Percentiles rank a stretch among this genome's conserved stretches.
phyloP scores from a whole-genome alignment of 2,329 filamentous ascomycete species.

The Myriosclerotinia curreyana region DNA sequence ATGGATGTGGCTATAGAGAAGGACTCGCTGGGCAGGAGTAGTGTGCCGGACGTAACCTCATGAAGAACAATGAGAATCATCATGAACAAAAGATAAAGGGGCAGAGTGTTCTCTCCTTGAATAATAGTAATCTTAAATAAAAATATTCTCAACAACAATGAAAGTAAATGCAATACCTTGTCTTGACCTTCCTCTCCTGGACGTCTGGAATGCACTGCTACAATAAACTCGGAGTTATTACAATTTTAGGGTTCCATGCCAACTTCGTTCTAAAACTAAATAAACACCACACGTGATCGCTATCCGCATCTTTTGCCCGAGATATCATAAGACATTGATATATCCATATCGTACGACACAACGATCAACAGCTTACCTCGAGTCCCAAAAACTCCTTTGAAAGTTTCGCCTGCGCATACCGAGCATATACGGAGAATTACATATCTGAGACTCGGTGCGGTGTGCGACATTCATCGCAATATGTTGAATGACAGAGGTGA shows the following conservation, averaged over 20 bases:
- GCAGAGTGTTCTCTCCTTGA: neutral
- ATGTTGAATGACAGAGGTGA: conserved; percentile 38
- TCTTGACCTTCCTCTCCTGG: conserved; percentile 2
- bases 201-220: conserved; percentile 16
- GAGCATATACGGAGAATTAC: conserved; percentile 10
- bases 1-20: conserved; percentile 83
- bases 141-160: conserved; percentile 11
- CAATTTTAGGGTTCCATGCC: conserved; percentile 18
- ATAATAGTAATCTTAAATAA: conserved; percentile 21
- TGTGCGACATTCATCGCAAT: conserved; percentile 28
- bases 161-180: neutral
- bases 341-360: conserved; percentile 34
- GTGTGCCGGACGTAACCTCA: conserved; percentile 34
- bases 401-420: conserved; percentile 18
- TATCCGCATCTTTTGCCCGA: conserved; percentile 27
- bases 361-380: conserved; percentile 27
- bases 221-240: conserved; percentile 8
- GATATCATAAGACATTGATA: conserved; percentile 31
- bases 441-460: conserved; percentile 16
- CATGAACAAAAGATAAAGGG: conserved; percentile 18
- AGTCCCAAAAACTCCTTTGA: conserved; percentile 14
- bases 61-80: conserved; percentile 20
- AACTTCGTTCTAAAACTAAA: conserved; percentile 23
- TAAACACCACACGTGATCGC: conserved; percentile 31
- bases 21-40: conserved; percentile 34